Evolutionary conservation across 1,284 basidiomycete species (phyloP).

Genomic region (Leccinum fallax): DNA sequence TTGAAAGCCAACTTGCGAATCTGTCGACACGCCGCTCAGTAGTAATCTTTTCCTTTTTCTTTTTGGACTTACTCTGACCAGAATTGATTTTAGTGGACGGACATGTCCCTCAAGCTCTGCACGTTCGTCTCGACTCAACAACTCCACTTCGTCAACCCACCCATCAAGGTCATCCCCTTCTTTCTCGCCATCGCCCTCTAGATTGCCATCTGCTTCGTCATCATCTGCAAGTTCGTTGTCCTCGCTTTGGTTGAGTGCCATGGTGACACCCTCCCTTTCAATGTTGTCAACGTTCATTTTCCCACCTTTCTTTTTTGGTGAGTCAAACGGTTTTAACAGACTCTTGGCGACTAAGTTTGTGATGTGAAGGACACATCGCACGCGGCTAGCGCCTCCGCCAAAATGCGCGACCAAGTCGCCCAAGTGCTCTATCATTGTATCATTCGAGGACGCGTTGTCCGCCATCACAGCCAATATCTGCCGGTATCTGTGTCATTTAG

Average conservation of each 20-base stretch:
- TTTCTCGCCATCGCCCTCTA: background rate
- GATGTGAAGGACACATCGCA: background rate
- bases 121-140: background rate
- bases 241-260: no score
- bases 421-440: background rate
- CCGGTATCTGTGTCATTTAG: no score
- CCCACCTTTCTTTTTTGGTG: background rate
- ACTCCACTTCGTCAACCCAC: conserved; percentile 1
- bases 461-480: background rate
- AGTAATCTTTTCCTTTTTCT: background rate
- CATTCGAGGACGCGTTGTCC: background rate
- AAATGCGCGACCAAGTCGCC: background rate
- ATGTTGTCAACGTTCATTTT: background rate
- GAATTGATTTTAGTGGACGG: background rate
- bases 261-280: no score
- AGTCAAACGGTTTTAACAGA: background rate
- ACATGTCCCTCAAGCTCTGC: conserved; percentile 1
- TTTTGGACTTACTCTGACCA: background rate
- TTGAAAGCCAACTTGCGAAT: background rate
- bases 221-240: background rate
- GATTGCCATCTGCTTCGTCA: background rate
- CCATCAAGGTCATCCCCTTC: background rate
- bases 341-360: background rate
- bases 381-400: background rate
- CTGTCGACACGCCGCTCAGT: background rate